Evolutionary conservation across 1,284 basidiomycete species (phyloP), one percentile per base, ranked within the genome.

Genomic region (Tylopilus sp.): DNA sequence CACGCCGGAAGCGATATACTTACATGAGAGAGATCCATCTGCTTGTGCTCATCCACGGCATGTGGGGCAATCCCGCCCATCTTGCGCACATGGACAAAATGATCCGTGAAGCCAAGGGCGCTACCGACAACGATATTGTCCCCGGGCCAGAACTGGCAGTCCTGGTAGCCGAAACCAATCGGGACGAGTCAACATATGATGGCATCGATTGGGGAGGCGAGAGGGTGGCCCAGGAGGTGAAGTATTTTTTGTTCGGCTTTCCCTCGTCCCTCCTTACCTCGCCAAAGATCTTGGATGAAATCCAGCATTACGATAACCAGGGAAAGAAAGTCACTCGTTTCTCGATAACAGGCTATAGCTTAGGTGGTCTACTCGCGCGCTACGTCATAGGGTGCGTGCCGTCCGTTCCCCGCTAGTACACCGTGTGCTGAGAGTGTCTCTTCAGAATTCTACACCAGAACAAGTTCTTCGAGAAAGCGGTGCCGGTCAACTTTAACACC

Each of bases 301-400:
- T 85, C 9, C 64, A 74, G 51, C 68, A 73, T 40, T 68, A 89
- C 12, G 73, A 79, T 52, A 57, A 66, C n/a, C 71, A 77, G 17
- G 78, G 77, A 6, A 74, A 72, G 56, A 75, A 64, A 26, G 83
- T 91, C 4, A 77, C 76, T 41, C 73, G 75, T 24, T 83, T 91
- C 59, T 89, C 86, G 4, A 73, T 87, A 15, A 81, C 81, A 2
- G 89, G 89, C 12, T 94, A 94, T 65, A 86, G 82, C 53, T 73
- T 94, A 4, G 91, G 91, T 4, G 91, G 91, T 1, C 74, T 94
- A 5, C 72, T 93, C 11, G 77, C 84, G 12, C 81, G 91, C 29
- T 94, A 91, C 66, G 76, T 84, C 40, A 71, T 91, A 46, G 91
- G 85, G 83, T 85, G 55, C 46, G 68, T 65, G 20, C 10, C 20